These are phyloP conservation scores for Euphorbia schlechtendalii DNA, from an alignment of 441 rosid genomes.

Conservation along the genomic window DNA sequence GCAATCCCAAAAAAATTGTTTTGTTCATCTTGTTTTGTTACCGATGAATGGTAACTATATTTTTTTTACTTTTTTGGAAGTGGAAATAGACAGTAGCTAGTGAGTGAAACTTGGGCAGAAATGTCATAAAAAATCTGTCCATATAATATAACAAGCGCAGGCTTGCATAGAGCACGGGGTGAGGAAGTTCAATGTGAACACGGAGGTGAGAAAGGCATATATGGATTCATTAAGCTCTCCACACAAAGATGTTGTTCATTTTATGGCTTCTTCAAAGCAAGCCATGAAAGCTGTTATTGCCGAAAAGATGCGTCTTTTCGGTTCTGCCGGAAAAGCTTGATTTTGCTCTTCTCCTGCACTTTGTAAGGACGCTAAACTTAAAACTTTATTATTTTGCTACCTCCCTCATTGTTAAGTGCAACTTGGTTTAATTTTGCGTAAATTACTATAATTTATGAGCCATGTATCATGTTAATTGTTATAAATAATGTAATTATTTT, in stretches of 20 bases:
- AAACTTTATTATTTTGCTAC: not conserved
- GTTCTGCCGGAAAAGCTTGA: slow-evolving; percentile 87
- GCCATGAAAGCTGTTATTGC: slow-evolving; percentile 82
- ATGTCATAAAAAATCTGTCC: not conserved
- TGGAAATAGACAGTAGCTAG: not conserved
- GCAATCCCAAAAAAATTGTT: no score
- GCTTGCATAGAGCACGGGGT: slow-evolving; percentile 70
- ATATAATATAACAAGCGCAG: slow-evolving; percentile 38
- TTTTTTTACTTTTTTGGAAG: not conserved
- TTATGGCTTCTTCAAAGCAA: slow-evolving; percentile 63
- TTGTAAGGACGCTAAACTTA: no score
- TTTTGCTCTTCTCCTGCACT: not conserved
- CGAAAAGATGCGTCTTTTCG: slow-evolving; percentile 83
- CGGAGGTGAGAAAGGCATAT: slow-evolving; percentile 78
- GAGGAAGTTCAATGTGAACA: slow-evolving; percentile 89
- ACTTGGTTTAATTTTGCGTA: not conserved
- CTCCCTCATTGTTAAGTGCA: not conserved
- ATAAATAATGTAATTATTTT: not conserved
- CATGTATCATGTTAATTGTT: not conserved
- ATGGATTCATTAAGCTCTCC: slow-evolving; percentile 51
- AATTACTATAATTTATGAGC: not conserved
- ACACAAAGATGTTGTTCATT: slow-evolving; percentile 62
- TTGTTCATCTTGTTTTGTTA: no score
- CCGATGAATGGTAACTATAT: no score
- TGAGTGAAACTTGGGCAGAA: not conserved